phyloP scores from a whole-genome alignment of 768 basidiomycete species.

The Suillus hirtellus region DNA sequence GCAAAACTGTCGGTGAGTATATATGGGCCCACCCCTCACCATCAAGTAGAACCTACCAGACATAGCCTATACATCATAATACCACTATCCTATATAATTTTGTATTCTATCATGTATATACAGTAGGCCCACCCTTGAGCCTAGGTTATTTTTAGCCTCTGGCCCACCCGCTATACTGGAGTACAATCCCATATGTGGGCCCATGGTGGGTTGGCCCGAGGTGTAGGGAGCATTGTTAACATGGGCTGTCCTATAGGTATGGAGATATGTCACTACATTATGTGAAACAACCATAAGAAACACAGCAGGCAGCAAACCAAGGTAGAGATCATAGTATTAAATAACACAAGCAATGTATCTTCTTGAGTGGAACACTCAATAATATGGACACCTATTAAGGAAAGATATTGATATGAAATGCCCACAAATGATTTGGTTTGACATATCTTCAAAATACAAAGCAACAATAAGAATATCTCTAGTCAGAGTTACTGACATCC shows the following conservation, averaged over 20 bases:
- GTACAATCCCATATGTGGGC: neutral
- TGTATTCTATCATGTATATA: neutral
- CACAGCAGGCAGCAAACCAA: too few relatives aligned
- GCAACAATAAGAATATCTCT: too few relatives aligned
- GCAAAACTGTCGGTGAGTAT: neutral
- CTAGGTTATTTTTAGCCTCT: neutral
- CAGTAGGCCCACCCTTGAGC: neutral
- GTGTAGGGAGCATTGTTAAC: neutral
- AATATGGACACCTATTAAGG: too few relatives aligned
- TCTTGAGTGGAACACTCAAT: too few relatives aligned
- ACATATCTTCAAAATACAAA: too few relatives aligned
- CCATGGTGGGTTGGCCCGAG: neutral
- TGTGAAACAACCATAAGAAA: too few relatives aligned
- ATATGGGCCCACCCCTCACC: neutral
- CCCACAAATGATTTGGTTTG: too few relatives aligned
- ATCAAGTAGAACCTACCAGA: neutral
- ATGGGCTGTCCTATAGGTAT: neutral
- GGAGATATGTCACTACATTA: too few relatives aligned
- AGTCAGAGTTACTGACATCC: too few relatives aligned
- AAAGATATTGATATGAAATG: too few relatives aligned
- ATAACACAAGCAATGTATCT: too few relatives aligned
- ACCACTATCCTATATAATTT: neutral
- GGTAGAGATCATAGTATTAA: too few relatives aligned
- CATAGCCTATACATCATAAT: neutral
- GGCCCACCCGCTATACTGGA: neutral